These are phyloP conservation scores for Zasmidium angulare DNA, from an alignment of 2,329 filamentous ascomycete genomes.

Conservation along the genomic window DNA sequence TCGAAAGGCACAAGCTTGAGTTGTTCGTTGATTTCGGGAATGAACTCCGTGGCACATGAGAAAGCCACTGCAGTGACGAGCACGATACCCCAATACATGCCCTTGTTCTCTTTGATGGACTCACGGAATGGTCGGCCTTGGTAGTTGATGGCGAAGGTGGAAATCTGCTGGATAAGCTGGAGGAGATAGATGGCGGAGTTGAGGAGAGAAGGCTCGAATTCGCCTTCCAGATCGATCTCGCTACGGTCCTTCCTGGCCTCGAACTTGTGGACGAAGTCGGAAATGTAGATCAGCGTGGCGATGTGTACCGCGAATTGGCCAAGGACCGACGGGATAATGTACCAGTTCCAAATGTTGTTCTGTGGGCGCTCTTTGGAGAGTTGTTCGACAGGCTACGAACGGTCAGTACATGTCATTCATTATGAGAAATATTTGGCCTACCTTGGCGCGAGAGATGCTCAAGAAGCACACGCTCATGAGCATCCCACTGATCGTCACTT, in stretches of 20 bases:
- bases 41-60: slow-evolving; percentile 88
- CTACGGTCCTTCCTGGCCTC: slow-evolving; percentile 61
- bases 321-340: slow-evolving; percentile 96
- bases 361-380: slow-evolving; percentile 96
- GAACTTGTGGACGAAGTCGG: slow-evolving; percentile 79
- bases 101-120: slow-evolving; percentile 89
- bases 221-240: slow-evolving; percentile 85
- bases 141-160: slow-evolving; percentile 99
- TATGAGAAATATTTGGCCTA: slow-evolving; percentile 37
- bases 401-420: slow-evolving; percentile 29
- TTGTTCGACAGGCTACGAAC: slow-evolving; percentile 73
- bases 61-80: slow-evolving; percentile 89
- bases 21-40: slow-evolving; percentile 91
- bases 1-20: slow-evolving; percentile 90
- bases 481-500: slow-evolving; percentile 98
- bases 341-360: slow-evolving; percentile 98
- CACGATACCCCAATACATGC: slow-evolving; percentile 97
- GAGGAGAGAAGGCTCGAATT: slow-evolving; percentile 88
- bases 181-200: slow-evolving; percentile 97
- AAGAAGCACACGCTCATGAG: slow-evolving; percentile 99
- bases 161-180: slow-evolving; percentile 97
- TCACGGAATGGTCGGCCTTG: slow-evolving; percentile 97
- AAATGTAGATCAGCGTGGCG: slow-evolving; percentile 88
- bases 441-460: slow-evolving; percentile 93
- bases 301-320: slow-evolving; percentile 98